Base-by-base conservation (phyloP, 2,329 filamentous ascomycete species). In the Ophiostoma perfectum region DNA sequence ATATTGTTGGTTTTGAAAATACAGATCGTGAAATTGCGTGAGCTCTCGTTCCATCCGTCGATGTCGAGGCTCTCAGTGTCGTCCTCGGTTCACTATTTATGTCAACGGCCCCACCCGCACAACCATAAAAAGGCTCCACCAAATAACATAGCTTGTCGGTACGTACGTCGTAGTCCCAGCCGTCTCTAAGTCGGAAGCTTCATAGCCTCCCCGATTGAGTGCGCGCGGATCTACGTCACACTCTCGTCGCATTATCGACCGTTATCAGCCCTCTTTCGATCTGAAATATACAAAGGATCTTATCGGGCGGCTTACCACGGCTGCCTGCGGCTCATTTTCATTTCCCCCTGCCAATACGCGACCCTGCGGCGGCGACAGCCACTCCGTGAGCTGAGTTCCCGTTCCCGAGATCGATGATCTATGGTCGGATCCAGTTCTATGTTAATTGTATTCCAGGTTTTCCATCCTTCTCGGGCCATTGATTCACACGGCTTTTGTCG, bases 361-460 rank as follows among this genome's bases (percentile, higher is more conserved):
- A 42, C 38, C 38, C 38, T 42, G 60, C 55, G 55, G 55, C 55
- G 55, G 38, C 55, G 55, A 60, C 27, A 60, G 55, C 27, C 55
- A 60, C 55, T 60, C 55, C 55, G 55, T 27, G 55, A 60, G 55
- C 55, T 60, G 27, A 39, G 55, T 38, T 60, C 55, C 55, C 55
- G 27, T 39, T 58, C 55, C 55, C 55, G 55, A 58, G 55, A 58
- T 58, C 55, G 55, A 58, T 58, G 27, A 58, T 58, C 55, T 38
- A 7, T 38, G 12, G 18, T 16, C 4, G 27, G 27, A 6, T 38
- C 27, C 55, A 38, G 2, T 11, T 55, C 14, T 36, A 55, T 44
- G 5, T 44, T 7, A 2, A 27, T 27, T 27, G 2, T 27, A 27
- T 27, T 27, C n/a, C 3, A 55, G 27, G n/a, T 36, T 55, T 6